Evolutionary conservation across 179 eudicot species (phyloP).

Genomic region (Vitellaria paradoxa): DNA sequence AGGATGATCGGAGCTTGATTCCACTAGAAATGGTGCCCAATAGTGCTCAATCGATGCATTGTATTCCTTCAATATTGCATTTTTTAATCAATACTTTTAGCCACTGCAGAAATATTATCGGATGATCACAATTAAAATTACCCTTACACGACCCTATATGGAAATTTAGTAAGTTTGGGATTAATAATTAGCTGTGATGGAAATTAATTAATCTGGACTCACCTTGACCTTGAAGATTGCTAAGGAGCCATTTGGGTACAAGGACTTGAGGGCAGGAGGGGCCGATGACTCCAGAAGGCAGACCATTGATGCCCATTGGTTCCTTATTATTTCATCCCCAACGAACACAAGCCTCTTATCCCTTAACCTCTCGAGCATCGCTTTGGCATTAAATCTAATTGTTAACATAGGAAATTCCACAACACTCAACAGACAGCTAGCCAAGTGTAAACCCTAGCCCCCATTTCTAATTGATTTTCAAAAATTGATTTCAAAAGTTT

Average conservation of each 20-base stretch:
- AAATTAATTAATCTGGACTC: not conserved
- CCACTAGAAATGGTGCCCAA: conserved; percentile 15
- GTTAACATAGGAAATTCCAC: conserved; percentile 9
- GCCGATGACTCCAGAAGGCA: conserved; percentile 5
- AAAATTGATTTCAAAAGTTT: not conserved
- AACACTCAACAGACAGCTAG: not conserved
- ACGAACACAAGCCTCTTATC: conserved; percentile 9
- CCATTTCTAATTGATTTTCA: too few species aligned
- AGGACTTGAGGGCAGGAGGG: conserved; percentile 1
- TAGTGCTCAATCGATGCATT: conserved; percentile 12
- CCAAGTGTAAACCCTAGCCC: not conserved
- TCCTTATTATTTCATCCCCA: not conserved
- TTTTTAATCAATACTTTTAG: not conserved
- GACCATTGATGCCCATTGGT: conserved; percentile 7
- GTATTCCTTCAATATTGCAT: conserved; percentile 7
- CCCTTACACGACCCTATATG: too few species aligned
- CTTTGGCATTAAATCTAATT: conserved; percentile 15
- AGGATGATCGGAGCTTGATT: conserved; percentile 14
- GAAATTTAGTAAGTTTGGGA: too few species aligned
- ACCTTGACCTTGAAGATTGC: conserved; percentile 4
- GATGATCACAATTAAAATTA: too few species aligned
- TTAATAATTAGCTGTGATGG: too few species aligned
- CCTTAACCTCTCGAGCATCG: conserved; percentile 14
- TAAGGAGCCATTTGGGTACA: not conserved
- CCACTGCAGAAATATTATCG: too few species aligned